Base-by-base conservation (phyloP, 1,284 basidiomycete genomes). In the Tilletia caries region DNA sequence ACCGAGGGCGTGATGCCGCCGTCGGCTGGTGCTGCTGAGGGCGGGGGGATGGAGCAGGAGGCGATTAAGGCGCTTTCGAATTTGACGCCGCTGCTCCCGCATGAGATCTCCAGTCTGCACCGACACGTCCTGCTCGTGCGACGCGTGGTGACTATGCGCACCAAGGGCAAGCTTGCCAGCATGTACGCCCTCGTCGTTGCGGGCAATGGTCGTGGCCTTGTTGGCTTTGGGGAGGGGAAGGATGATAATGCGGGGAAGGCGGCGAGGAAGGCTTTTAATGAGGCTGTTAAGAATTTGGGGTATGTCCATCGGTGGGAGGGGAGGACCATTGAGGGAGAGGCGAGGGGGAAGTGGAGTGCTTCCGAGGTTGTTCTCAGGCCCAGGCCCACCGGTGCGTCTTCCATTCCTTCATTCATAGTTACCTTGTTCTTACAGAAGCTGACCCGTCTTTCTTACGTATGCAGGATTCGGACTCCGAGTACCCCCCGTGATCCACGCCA, bases 221-320 rank as follows among this genome's bases (percentile, higher is more conserved):
- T 98, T 0, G 95, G 95, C 3, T 87, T 92, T 65, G 95, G 95
- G 2, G 89, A 92, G 80, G 95, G 91, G 65, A 93, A 94, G 84
- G 90, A 91, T 79, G 89, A 90, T 58, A 84, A 85, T 13, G 80
- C 86, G 4, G 69, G 85, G 10, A 80, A 86, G 44, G 93, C 93
- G 0, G 83, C 87, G 41, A 85, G 87, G 66, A 89, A 90, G 79
- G 89, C 91, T 8, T 87, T 89, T 80, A 86, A 88, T 50, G 88
- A 91, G 76, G 95, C 92, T 0, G 86, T 93, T 66, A 89, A 89
- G 76, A 91, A 89, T 79, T 91, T 98, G 90, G 95, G 97, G 84
- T 90, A 87, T 77, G 91, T 98, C 70, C 89, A 92, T 76, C 88
- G 92, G 20, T 95, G 92, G 83, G 94, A 97, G 84, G 86, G 89